Conservation (phyloP, 768 basidiomycete species). For the Boletus sp. region DNA sequence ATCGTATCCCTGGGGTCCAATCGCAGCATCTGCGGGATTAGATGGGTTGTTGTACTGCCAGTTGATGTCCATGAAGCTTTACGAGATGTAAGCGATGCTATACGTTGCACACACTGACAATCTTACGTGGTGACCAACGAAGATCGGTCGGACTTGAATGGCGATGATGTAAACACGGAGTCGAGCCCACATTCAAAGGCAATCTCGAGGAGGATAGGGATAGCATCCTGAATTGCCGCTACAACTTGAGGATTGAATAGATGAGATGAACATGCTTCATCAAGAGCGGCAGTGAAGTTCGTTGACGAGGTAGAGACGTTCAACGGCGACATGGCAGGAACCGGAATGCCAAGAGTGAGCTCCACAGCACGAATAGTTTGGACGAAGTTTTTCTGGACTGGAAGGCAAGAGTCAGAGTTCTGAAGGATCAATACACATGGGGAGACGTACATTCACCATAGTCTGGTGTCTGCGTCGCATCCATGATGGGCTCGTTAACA, state of each 20-base stretch:
- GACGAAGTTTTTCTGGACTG: slow-evolving; percentile 72
- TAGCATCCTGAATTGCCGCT: slow-evolving; percentile 33
- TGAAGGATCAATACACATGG: neutral
- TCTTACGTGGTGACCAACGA: slow-evolving; percentile 40
- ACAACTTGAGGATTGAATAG: slow-evolving; percentile 31
- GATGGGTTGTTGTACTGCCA: slow-evolving; percentile 71
- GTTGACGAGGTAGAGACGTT: slow-evolving; percentile 19
- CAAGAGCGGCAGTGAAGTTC: slow-evolving; percentile 38
- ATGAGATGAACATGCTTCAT: slow-evolving; percentile 9
- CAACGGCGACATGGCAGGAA: slow-evolving; percentile 16
- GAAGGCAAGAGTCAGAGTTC: neutral
- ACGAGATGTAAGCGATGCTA: neutral
- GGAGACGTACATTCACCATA: slow-evolving; percentile 60
- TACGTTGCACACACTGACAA: neutral
- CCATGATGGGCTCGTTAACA: slow-evolving; percentile 74
- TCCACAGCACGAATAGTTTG: slow-evolving; percentile 65
- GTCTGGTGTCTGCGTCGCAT: slow-evolving; percentile 62
- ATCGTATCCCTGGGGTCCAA: slow-evolving; percentile 73
- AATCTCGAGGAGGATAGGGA: slow-evolving; percentile 36
- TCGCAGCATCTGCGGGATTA: slow-evolving; percentile 66
- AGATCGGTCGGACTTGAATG: slow-evolving; percentile 16
- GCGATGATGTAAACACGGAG: slow-evolving; percentile 20
- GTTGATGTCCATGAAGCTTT: slow-evolving; percentile 76
- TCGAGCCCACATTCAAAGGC: slow-evolving; percentile 18
- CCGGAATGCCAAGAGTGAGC: slow-evolving; percentile 51